Percentiles rank a stretch among this genome's conserved stretches.
Conservation (phyloP, 2,329 filamentous ascomycete species). For the Colletotrichum tamarilloi region DNA sequence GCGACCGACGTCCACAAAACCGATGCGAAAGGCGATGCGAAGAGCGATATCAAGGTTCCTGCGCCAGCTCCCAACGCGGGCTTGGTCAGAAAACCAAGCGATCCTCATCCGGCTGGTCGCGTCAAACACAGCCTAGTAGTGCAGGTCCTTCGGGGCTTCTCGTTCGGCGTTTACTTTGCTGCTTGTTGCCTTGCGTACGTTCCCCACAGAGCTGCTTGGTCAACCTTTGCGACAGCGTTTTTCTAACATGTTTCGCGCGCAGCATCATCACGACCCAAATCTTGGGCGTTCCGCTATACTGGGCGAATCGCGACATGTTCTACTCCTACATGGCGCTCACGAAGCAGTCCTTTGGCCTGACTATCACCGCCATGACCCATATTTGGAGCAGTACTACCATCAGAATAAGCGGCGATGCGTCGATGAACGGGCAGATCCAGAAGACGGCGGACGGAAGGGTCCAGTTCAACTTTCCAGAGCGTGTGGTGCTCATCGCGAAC, state of each 20-base stretch:
- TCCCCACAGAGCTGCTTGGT: neutral
- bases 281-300: slow-evolving; percentile 80
- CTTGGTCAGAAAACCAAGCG: slow-evolving; percentile 32
- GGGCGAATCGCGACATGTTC: slow-evolving; percentile 80
- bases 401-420: slow-evolving; percentile 84
- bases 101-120: slow-evolving; percentile 65
- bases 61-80: slow-evolving; percentile 33
- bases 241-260: slow-evolving; percentile 22
- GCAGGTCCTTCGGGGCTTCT: slow-evolving; percentile 63
- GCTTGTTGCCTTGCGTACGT: slow-evolving; percentile 61
- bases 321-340: slow-evolving; percentile 89
- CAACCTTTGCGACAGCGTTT: neutral
- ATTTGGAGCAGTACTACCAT: slow-evolving; percentile 89
- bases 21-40: slow-evolving; percentile 29
- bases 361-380: slow-evolving; percentile 83
- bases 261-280: slow-evolving; percentile 79
- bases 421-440: slow-evolving; percentile 79
- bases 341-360: slow-evolving; percentile 84
- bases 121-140: slow-evolving; percentile 61
- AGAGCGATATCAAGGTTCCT: slow-evolving; percentile 35
- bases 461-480: slow-evolving; percentile 83
- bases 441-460: slow-evolving; percentile 78
- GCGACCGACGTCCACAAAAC: slow-evolving; percentile 49
- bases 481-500: slow-evolving; percentile 86
- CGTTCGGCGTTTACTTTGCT: slow-evolving; percentile 64